Conservation (phyloP, 2,329 filamentous ascomycete species). For the Arachnopeziza araneosa region DNA sequence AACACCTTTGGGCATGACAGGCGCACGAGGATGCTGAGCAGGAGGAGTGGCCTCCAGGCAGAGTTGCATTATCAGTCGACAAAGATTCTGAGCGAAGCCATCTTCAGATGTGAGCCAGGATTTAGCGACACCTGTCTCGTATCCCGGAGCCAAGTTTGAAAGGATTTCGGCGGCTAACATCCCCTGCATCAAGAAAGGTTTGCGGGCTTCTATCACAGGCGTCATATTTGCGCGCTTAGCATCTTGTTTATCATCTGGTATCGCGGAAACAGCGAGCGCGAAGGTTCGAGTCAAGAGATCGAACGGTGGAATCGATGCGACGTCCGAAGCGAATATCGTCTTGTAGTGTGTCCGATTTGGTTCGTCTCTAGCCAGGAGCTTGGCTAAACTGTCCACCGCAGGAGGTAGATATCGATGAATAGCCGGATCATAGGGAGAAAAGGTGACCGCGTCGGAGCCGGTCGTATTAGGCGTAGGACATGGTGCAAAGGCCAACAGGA, state of each 20-base stretch:
- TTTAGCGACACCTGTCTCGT: conserved; percentile 67
- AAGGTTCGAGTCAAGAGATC: conserved; percentile 86
- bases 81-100: conserved; percentile 75
- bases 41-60: conserved; percentile 51
- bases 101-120: conserved; percentile 80
- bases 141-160: conserved; percentile 63
- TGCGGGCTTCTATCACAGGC: conserved; percentile 72
- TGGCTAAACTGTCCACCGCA: conserved; percentile 85
- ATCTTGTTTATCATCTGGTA: conserved; percentile 61
- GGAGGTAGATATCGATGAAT: conserved; percentile 84
- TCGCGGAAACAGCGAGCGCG: conserved; percentile 74
- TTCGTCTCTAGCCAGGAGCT: conserved; percentile 86
- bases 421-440: conserved; percentile 73
- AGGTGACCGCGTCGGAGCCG: conserved; percentile 58
- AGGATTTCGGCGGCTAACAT: conserved; percentile 87
- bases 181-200: conserved; percentile 87
- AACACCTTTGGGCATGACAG: conserved; percentile 26
- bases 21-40: conserved; percentile 35
- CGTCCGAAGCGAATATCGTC: conserved; percentile 71
- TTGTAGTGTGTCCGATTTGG: conserved; percentile 85
- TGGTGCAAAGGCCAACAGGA: conserved; percentile 86
- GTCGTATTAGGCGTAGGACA: conserved; percentile 58
- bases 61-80: conserved; percentile 68
- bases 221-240: conserved; percentile 53
- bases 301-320: conserved; percentile 55